These are phyloP conservation scores for Talaromyces sp. DNA, from an alignment of 2,329 filamentous ascomycete genomes.

Conservation along the genomic window DNA sequence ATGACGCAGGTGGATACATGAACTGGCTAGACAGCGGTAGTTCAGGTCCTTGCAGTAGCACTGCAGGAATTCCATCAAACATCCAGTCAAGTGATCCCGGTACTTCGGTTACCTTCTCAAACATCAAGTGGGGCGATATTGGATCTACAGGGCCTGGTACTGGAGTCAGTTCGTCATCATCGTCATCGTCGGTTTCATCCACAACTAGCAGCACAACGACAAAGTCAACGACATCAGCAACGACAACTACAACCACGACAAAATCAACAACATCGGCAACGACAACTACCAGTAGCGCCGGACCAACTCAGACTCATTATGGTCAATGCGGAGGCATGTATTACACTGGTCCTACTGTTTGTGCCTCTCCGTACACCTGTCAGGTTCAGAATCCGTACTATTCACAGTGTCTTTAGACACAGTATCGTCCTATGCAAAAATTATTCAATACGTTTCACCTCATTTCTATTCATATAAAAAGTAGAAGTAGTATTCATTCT, in stretches of 20 bases:
- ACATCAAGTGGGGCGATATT: constrained; percentile 59
- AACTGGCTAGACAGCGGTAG: constrained; percentile 70
- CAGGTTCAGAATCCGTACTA: constrained; percentile 28
- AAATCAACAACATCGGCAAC: neutral
- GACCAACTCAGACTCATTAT: constrained; percentile 18
- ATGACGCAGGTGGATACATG: constrained; percentile 66
- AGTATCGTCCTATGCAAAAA: too few species aligned
- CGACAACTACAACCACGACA: neutral
- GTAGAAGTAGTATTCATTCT: neutral
- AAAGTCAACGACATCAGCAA: neutral
- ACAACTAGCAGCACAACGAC: neutral
- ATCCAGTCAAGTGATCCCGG: constrained; percentile 48
- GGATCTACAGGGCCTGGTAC: constrained; percentile 46
- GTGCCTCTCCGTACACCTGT: constrained; percentile 27
- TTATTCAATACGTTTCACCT: neutral
- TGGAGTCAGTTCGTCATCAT: neutral
- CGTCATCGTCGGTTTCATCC: neutral
- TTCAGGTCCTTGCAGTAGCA: constrained; percentile 56
- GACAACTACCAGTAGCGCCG: neutral
- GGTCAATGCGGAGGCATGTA: constrained; percentile 29
- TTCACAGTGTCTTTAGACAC: constrained; percentile 26
- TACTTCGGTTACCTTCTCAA: constrained; percentile 55
- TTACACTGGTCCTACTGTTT: constrained; percentile 28
- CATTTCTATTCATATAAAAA: neutral
- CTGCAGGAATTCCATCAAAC: constrained; percentile 51